Evolutionary conservation across 2,329 filamentous ascomycete genomes (phyloP), one percentile per base, ranked within the genome.

Genomic region (Pseudopyrenochaeta lycopersici): DNA sequence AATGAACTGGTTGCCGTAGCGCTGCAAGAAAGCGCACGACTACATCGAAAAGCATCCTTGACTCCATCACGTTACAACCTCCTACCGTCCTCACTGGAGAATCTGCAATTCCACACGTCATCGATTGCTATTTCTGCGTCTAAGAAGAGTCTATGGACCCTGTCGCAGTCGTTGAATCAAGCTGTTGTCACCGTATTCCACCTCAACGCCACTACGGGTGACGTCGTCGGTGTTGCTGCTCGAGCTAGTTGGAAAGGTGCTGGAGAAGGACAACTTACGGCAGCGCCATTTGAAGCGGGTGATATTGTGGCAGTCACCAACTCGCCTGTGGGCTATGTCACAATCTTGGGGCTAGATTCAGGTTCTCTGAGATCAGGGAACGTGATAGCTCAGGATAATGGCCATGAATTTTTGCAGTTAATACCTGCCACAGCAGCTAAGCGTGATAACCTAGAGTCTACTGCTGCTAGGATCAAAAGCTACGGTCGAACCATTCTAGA

Each of bases 1-100:
- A 68, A 68, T 36, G 62, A 66, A 21, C 58, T 68, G 5, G 40
- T 68, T 9, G 55, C 60, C 4, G 47, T 64, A 9, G 46, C 56
- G 1, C 40, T 62, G 2, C 32, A 41, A 32, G 11, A 44, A 41
- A 43, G 47, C 33, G 11, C 10, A 40, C 30, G 3, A 36, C 20
- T 39, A 39, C 38, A 35, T 18, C 23, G 21, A n/a, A n/a, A 32
- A 9, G 20, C 35, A 9, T 5, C 50, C 7, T 17, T 44, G 4
- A 15, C 51, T 11, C 59, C 48, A 1, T 53, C 52, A 6, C 54
- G 60, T 7, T 60, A 54, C 31, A 58, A 51, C 10, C 21, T 65
- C 4, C 52, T 65, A 6, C 60, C 60, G 2, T 52, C 49, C 20
- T 54, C 52, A 2, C 49, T 64, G 4, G 55, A 64, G 15, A 30